Conservation (phyloP, 768 basidiomycete species). For the Russula abietina region DNA sequence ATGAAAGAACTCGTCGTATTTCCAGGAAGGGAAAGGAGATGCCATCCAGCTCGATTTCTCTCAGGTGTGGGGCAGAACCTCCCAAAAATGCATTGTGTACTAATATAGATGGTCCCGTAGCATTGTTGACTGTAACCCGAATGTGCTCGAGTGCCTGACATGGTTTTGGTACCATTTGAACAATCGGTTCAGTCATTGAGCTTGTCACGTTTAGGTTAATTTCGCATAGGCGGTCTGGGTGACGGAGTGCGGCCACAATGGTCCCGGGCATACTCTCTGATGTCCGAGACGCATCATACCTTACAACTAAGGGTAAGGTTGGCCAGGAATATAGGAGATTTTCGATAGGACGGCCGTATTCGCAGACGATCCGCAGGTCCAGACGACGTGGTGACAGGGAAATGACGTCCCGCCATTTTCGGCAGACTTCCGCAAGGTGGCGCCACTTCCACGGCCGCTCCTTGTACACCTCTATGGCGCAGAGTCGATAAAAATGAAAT, state of each 20-base stretch:
- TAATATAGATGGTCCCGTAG: conserved; percentile 31
- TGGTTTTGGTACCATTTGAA: conserved; percentile 30
- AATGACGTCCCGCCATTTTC: neutral
- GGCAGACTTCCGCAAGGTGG: neutral
- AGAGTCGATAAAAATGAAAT: neutral
- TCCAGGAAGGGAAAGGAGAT: neutral
- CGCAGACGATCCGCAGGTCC: neutral
- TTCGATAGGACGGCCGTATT: neutral
- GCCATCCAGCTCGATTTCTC: neutral
- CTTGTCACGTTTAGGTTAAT: neutral
- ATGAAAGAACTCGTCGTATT: conserved; percentile 1
- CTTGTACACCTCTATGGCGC: no score
- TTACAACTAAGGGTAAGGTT: neutral
- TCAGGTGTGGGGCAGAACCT: neutral
- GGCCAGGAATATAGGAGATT: neutral
- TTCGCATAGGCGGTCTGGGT: neutral
- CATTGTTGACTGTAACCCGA: conserved; percentile 29
- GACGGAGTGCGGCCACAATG: neutral
- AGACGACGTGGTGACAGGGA: neutral
- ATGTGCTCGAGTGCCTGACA: conserved; percentile 15
- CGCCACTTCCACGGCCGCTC: neutral
- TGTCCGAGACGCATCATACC: no score
- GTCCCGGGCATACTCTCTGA: neutral
- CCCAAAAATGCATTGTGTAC: neutral
- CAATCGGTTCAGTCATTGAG: conserved; percentile 15